Conservation (phyloP, 306 rosid genomes). For the Inga leiocalycina region DNA sequence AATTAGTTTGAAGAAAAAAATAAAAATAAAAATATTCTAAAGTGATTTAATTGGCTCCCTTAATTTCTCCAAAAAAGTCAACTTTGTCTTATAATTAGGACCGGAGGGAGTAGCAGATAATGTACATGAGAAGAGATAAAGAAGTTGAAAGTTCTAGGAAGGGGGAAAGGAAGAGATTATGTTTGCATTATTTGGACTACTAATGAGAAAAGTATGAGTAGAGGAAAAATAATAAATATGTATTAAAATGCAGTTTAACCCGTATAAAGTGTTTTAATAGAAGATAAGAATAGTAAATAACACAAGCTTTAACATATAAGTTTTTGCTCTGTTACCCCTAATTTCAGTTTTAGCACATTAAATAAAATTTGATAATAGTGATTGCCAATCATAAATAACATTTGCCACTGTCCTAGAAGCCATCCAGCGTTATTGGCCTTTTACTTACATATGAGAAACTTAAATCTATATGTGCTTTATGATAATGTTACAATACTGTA, state of each 20-base stretch:
- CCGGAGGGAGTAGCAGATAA: no score
- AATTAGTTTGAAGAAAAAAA: no score
- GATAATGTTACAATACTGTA: neutral
- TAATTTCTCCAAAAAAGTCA: no score
- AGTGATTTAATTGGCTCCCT: no score
- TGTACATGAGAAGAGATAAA: no score
- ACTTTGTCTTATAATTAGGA: no score
- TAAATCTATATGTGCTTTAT: conserved; percentile 7
- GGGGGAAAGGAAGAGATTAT: no score
- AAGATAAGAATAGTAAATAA: neutral
- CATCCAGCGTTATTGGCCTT: neutral
- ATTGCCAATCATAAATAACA: neutral
- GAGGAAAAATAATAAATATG: neutral
- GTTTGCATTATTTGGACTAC: neutral
- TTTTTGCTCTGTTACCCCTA: neutral
- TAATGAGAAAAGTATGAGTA: neutral
- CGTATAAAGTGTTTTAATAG: neutral
- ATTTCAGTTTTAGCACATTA: neutral
- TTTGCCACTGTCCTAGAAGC: conserved; percentile 4
- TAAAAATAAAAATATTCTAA: no score
- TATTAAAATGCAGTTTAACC: neutral
- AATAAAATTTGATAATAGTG: neutral
- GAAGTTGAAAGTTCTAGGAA: no score
- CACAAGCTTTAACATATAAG: neutral
- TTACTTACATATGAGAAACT: conserved; percentile 12